Evolutionary conservation across 257 asterid species (phyloP), one percentile per base, ranked within the genome.

Genomic region (Penstemon barbatus): DNA sequence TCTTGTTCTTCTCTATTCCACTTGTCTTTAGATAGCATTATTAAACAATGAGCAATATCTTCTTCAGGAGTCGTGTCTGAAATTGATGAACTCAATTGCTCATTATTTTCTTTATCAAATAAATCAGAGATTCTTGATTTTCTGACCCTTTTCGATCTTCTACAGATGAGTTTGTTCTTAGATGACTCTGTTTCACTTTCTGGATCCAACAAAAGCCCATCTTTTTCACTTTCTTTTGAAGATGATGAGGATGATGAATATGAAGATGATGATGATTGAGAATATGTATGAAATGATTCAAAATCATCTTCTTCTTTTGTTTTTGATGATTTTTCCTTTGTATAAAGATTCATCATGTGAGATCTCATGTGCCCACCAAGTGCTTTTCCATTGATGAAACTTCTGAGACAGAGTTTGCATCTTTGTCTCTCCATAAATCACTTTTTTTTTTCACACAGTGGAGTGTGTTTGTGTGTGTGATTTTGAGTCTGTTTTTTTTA

Each of bases 311-410:
- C 71, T 7, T 60, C 61, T 36, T 48, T 39, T n/a, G 51, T 41
- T 33, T 55, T 54, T 2, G 48, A 54, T 6, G 74, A 63, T 41
- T 80, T 69, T 41, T 56, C 46, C 41, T 67, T 57, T 41, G 33
- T 25, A 25, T 25, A 25, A 25, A 25, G 33, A 25, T 69, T 75
- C 89, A 80, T 78, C 85, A 83, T 76, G 78, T 92, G 98, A 52
- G 93, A 92, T 86, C 95, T 92, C 98, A 88, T 86, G 80, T 92
- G 98, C 7, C 97, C 96, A 46, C 98, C 98, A 7, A 92, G 64
- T 74, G 98, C 96, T 74, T 86, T 86, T 0, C 98, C 97, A 77
- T 81, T 86, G n/a, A 75, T 77, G 39, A 90, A 93, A 25, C 42
- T 81, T 64, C 87, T 80, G 45, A 66, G 79, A 71, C 99, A 93